Evolutionary conservation across 768 basidiomycete genomes (phyloP).

Genomic region (Lyophyllum shimeji): DNA sequence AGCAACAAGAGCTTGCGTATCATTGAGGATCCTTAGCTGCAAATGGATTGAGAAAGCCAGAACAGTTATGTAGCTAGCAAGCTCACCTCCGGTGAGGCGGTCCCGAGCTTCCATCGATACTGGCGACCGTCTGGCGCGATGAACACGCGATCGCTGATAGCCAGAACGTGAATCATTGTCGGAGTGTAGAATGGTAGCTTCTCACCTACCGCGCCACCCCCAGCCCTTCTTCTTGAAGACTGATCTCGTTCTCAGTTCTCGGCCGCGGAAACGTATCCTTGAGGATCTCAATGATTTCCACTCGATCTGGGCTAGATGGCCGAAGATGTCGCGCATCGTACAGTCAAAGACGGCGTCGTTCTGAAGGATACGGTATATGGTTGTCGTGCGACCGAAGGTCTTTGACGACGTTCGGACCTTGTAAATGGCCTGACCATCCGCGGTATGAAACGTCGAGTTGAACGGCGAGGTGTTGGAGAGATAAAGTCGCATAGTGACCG

Average conservation of each 20-base stretch:
- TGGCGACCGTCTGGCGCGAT: conserved; percentile 21
- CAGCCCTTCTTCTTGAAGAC: conserved; percentile 25
- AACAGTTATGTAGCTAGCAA: background rate
- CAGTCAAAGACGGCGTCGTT: conserved; percentile 1
- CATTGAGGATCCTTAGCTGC: conserved; percentile 16
- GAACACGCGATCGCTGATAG: conserved; percentile 21
- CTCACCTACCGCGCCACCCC: conserved; percentile 22
- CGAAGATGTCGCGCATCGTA: conserved; percentile 8
- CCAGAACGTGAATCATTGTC: background rate
- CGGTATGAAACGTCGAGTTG: conserved; percentile 21
- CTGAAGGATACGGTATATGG: conserved; percentile 14
- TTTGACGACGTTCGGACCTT: conserved; percentile 19
- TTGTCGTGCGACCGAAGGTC: conserved; percentile 19
- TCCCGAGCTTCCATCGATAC: conserved; percentile 23
- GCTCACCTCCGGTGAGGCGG: conserved; percentile 15
- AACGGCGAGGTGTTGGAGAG: conserved; percentile 18
- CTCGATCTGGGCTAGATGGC: conserved; percentile 20
- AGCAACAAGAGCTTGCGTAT: conserved; percentile 17
- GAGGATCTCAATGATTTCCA: conserved; percentile 23
- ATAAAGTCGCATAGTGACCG: conserved; percentile 21
- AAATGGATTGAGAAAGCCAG: background rate
- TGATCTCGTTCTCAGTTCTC: conserved; percentile 20
- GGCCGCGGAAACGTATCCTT: conserved; percentile 14
- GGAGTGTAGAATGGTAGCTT: background rate
- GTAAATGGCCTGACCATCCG: conserved; percentile 24